Evolutionary conservation across 148 eudicot genomes (phyloP).

Genomic region (Euryodendron excelsum): DNA sequence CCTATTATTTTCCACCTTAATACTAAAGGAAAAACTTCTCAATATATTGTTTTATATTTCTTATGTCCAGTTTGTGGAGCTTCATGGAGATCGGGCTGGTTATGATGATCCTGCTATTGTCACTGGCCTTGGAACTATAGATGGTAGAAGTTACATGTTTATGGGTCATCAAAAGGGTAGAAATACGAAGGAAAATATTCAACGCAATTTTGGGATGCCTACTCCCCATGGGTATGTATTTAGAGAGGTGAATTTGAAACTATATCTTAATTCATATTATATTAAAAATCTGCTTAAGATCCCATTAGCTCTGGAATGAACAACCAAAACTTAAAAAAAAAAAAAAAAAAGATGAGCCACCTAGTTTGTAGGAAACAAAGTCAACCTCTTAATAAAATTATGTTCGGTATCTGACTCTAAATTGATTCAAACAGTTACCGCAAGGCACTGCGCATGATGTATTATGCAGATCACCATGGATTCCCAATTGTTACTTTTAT

Average conservation of each 20-base stretch:
- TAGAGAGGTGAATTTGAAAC: background rate
- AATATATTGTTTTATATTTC: constrained; percentile 6
- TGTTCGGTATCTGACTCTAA: constrained; percentile 9
- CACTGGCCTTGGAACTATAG: constrained; percentile 76
- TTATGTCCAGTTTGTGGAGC: constrained; percentile 68
- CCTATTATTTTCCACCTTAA: background rate
- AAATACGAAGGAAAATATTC: constrained; percentile 80
- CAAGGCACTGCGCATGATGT: constrained; percentile 87
- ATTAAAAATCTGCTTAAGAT: background rate
- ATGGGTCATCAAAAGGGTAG: constrained; percentile 91
- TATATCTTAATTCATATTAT: too few relatives aligned
- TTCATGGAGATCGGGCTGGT: constrained; percentile 87
- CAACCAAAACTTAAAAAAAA: background rate
- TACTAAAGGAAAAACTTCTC: background rate
- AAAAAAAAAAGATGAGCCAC: background rate
- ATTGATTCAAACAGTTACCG: constrained; percentile 49
- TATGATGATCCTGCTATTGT: constrained; percentile 93
- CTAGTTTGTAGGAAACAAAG: background rate
- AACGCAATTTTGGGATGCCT: constrained; percentile 91
- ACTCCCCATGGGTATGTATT: constrained; percentile 85
- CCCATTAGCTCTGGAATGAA: background rate
- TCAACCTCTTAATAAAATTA: background rate
- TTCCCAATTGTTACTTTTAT: constrained; percentile 78
- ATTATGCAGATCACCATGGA: constrained; percentile 86
- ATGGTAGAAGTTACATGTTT: constrained; percentile 81